Base-by-base conservation (phyloP, 1,284 basidiomycete species). In the Athelia sp. region DNA sequence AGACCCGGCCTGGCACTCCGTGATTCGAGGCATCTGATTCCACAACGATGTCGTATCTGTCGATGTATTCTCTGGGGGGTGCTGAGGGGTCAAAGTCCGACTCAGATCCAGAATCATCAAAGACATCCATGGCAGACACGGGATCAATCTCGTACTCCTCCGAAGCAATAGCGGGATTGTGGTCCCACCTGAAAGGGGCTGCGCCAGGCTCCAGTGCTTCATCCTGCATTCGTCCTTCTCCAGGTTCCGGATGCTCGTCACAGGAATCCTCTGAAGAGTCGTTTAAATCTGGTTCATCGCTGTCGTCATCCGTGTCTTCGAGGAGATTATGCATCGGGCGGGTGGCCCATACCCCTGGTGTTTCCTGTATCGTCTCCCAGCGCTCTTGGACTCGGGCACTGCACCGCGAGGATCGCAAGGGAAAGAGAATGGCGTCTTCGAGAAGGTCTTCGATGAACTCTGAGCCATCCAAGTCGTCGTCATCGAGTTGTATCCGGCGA, bases 401-500 rank as follows among this genome's bases (percentile, higher is more conserved):
- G 17, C 43, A n/a, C 13, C 9, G 24, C 31, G 34, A n/a, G 3
- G 45, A 24, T 10, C 40, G 32, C 17, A 53, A 45, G 9, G 61
- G 59, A 45, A 60, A 67, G 2, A 64, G 11, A 10, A 66, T 32
- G 0, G 58, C 60, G 26, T 70, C 68, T 46, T 69, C 68, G 18
- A 70, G 52, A 2, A 70, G 45, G 1, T 59, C 64, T 47, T 64
- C 63, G 3, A 69, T 57, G 49, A 68, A 70, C 26, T 49, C 23
- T 1, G 64, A 57, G 0, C 69, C 70, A 50, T 72, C 68, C 1
- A 54, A 26, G 50, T 71, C 68, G 38, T 65, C 62, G n/a, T 50
- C 52, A 22, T 65, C 63, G 13, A 70, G 58, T 22, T 52, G 40
- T 19, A 71, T 53, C 3, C 60, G 46, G 17, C 68, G 45, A 3